Conservation (phyloP, 139 green algal species). For the Chlorella sp. region DNA sequence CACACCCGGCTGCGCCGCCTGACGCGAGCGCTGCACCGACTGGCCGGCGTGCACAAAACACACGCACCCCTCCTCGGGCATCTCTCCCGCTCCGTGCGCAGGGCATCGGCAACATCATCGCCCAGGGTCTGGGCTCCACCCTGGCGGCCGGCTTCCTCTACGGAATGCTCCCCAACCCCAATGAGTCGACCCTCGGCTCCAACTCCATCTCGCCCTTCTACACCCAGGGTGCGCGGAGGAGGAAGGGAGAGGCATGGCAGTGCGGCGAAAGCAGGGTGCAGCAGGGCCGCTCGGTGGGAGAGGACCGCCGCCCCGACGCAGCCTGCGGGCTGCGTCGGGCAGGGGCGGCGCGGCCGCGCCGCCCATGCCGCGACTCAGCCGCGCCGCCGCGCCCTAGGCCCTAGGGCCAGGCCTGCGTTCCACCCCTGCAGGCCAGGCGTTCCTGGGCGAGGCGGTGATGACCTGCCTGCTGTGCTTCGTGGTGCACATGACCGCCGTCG, state of each 20-base stretch:
- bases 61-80: not conserved
- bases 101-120: conserved; percentile 22
- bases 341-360: too few relatives aligned
- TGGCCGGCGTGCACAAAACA: too few relatives aligned
- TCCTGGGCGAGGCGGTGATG: conserved; percentile 12
- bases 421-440: not conserved
- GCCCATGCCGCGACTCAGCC: too few relatives aligned
- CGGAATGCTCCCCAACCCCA: not conserved
- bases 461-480: conserved; percentile 20
- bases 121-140: conserved; percentile 15
- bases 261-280: not conserved
- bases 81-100: not conserved
- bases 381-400: not conserved
- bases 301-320: too few relatives aligned
- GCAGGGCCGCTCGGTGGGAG: too few relatives aligned
- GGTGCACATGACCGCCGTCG: conserved; percentile 7
- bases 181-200: not conserved
- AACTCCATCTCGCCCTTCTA: not conserved
- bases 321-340: too few relatives aligned
- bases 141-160: conserved; percentile 14
- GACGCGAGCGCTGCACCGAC: too few relatives aligned
- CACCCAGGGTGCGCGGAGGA: too few relatives aligned
- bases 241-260: too few relatives aligned
- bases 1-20: too few relatives aligned
- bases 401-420: not conserved